Conservation (phyloP, 1,284 basidiomycete species). For the Malassezia psittaci region DNA sequence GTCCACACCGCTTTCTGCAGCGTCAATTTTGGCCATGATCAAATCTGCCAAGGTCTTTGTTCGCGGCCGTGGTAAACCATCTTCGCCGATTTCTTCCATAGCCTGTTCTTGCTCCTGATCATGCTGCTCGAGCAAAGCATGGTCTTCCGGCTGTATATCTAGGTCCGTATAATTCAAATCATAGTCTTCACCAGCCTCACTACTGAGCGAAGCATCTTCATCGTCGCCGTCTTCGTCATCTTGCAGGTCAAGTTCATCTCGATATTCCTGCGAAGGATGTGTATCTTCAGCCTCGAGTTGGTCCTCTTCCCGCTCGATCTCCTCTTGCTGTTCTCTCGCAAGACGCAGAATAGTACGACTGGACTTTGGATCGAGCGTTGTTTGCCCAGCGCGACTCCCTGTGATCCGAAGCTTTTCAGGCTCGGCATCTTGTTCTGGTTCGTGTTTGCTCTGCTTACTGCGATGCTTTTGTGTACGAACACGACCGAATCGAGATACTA, state of each 20-base stretch:
- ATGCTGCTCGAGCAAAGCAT: constrained; percentile 37
- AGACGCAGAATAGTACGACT: constrained; percentile 84
- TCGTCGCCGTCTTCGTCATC: constrained; percentile 32
- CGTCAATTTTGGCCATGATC: constrained; percentile 78
- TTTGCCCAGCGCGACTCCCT: constrained; percentile 29
- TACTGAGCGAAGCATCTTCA: constrained; percentile 26
- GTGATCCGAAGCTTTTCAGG: constrained; percentile 21
- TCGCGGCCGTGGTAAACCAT: constrained; percentile 20
- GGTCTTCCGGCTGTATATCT: constrained; percentile 42
- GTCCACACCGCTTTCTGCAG: constrained; percentile 55
- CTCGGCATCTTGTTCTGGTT: not conserved
- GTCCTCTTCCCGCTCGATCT: constrained; percentile 51
- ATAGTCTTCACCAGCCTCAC: constrained; percentile 36
- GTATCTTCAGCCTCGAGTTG: constrained; percentile 44
- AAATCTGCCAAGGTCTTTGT: constrained; percentile 66
- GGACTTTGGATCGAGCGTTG: constrained; percentile 54
- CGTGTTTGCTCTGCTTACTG: not conserved
- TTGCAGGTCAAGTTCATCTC: constrained; percentile 48
- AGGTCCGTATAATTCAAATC: constrained; percentile 35
- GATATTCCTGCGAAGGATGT: constrained; percentile 21
- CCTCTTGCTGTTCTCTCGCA: constrained; percentile 84
- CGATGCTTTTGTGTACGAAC: constrained; percentile 13
- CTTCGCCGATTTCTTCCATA: constrained; percentile 17
- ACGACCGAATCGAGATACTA: constrained; percentile 14
- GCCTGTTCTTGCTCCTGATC: constrained; percentile 24